Evolutionary conservation across 805 yeast genomes (phyloP).

Genomic region (Metahyphopichia silvanorum): DNA sequence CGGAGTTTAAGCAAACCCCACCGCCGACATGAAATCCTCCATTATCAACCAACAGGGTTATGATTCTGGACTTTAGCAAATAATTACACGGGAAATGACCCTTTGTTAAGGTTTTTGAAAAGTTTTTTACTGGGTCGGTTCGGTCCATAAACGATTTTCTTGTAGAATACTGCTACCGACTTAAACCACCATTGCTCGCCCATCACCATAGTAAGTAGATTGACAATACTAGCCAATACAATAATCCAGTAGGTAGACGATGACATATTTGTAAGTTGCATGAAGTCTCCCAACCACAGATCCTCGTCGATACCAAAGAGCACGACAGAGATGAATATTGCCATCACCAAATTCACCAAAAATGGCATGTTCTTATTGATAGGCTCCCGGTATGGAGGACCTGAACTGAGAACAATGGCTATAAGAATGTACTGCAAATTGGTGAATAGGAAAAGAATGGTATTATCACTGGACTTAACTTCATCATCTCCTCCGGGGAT

Average conservation of each 20-base stretch:
- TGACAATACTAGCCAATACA: conserved; percentile 42
- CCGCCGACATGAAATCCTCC: conserved; percentile 13
- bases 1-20: neutral
- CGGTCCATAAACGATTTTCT: conserved; percentile 25
- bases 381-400: conserved; percentile 90
- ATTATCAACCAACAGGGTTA: neutral
- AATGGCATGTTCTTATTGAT: conserved; percentile 68
- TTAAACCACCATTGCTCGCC: conserved; percentile 46
- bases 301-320: conserved; percentile 56
- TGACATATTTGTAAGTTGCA: conserved; percentile 67
- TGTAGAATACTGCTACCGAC: conserved; percentile 37
- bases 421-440: conserved; percentile 86
- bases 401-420: conserved; percentile 82
- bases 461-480: conserved; percentile 86
- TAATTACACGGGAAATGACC: too few species aligned
- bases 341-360: conserved; percentile 52
- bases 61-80: too few species aligned
- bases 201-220: conserved; percentile 45
- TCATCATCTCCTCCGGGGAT: conserved; percentile 75
- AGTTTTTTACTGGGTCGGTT: conserved; percentile 31
- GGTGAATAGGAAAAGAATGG: conserved; percentile 74
- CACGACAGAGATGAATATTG: conserved; percentile 47
- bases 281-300: conserved; percentile 57
- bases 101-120: conserved; percentile 43
- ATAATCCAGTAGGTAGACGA: conserved; percentile 47